Evolutionary conservation across 148 eudicot species (phyloP), one percentile per base, ranked within the genome.

Genomic region (Heliosperma pusillum): DNA sequence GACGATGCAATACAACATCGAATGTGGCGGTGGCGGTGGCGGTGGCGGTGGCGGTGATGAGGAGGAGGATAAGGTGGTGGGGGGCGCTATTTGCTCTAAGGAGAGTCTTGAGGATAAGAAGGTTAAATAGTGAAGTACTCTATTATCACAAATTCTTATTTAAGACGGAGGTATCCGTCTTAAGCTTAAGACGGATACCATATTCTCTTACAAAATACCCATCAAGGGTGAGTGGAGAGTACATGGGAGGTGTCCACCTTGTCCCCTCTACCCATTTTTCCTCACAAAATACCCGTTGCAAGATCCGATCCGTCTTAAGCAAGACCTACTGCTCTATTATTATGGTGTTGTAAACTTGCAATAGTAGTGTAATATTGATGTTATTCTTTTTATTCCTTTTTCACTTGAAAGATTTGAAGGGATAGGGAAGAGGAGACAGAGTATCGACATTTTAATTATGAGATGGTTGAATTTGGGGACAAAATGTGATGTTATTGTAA

Each of bases 1-100:
- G 66, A 87, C 82, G 73, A 84, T 80, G 16, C 79, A 82, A 44
- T 42, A 36, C 21, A 68, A 25, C 22, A 70, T 44, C 11, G 60
- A 59, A 29, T 53, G 67, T 52, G 63, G 69, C 47, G 72, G 21
- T 66, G 73, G 4, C 55, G 16, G 19, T 50, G 55, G 2, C 15
- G 52, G 15, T 47, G 52, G 15, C 15, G 52, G 15, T 47, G 53
- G 16, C 16, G 53, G 12, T 3, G 3, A 13, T 27, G 40, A 64
- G n/a, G 74, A 74, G 2, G 53, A 47, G 16, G 53, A 12, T 1
- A 2, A 47, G 81, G 27, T 25, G 33, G 59, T 17, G 68, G 13
- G 33, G 33, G 61, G 69, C 44, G 66, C 26, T 29, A 4, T 20
- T 30, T 40, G 10, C 20, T 27, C 73, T 1, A 42, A 56, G 6